These are phyloP conservation scores for Ilex paraguariensis DNA, from an alignment of 305 asterid species.

Conservation along the genomic window DNA sequence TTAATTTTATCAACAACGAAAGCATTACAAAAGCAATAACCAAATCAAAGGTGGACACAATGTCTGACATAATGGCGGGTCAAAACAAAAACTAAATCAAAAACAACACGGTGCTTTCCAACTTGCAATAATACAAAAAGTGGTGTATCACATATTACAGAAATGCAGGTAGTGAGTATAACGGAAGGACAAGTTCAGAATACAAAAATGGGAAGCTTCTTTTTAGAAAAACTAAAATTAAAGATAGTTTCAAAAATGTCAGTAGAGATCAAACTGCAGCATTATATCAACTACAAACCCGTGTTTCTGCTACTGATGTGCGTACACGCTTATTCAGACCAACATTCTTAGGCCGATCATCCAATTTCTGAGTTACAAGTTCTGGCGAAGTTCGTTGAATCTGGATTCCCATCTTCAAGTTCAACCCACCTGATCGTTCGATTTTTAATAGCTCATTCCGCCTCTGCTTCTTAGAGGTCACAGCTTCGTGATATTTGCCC, in stretches of 20 bases:
- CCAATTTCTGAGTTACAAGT: slow-evolving; percentile 51
- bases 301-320: slow-evolving; percentile 77
- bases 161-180: no score
- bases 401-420: slow-evolving; percentile 72
- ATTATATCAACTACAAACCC: slow-evolving; percentile 55
- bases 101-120: no score
- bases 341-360: slow-evolving; percentile 79
- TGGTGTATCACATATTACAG: no score
- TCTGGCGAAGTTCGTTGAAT: slow-evolving; percentile 67
- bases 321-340: slow-evolving; percentile 81
- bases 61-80: no score
- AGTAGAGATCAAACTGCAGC: slow-evolving; percentile 17
- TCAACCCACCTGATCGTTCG: slow-evolving; percentile 69
- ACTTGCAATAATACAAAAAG: no score
- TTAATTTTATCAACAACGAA: no score
- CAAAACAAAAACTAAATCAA: no score
- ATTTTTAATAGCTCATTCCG: slow-evolving; percentile 56
- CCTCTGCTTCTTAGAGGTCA: slow-evolving; percentile 73
- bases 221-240: no score
- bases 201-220: no score
- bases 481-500: slow-evolving; percentile 50
- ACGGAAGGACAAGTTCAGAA: no score
- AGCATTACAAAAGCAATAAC: no score
- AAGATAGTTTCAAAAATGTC: slow-evolving; percentile 12
- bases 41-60: no score